Evolutionary conservation across 2,329 filamentous ascomycete species (phyloP), one percentile per base, ranked within the genome.

Genomic region (Huntiella omanensis): DNA sequence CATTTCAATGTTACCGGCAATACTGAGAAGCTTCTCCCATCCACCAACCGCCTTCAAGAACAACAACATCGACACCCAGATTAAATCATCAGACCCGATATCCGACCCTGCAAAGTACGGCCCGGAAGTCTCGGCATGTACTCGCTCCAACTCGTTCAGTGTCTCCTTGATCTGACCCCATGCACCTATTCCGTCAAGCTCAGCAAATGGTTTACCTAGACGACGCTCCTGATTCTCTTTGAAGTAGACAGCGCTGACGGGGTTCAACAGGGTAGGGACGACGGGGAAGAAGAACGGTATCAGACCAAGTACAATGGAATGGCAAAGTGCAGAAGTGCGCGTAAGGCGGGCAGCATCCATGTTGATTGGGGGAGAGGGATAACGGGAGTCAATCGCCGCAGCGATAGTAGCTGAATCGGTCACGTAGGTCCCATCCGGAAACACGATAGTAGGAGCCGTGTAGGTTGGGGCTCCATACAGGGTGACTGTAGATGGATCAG

Each of bases 401-500:
- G 71, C 75, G 51, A 85, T 84, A 38, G 61, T 60, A 51, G 60
- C 63, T 1, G 75, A 80, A 55, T 84, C 77, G 71, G 77, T 80
- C 5, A 79, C 52, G 54, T 71, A 77, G 1, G 57, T 69, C 13
- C 71, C 73, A 40, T 76, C 68, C 0, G 69, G 64, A 40, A 77
- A 64, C 12, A 59, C 62, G 52, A 79, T 62, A 1, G 71, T 62
- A 0, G 78, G 78, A 46, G 69, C 68, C 10, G 67, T 71, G 58
- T 75, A 78, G 35, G 58, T 52, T 28, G 55, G 55, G 33, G 59
- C 58, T 2, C 32, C 11, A 22, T 48, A 43, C 15, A 13, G 8
- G 5, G 11, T 13, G 17, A 34, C 40, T 4, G 40, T 10, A 11
- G 28, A 40, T 3, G 12, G 22, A 15, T 15, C 69, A 15, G 73